phyloP scores from a whole-genome alignment of 2,329 filamentous ascomycete genomes.

The Aspergillus niger region DNA sequence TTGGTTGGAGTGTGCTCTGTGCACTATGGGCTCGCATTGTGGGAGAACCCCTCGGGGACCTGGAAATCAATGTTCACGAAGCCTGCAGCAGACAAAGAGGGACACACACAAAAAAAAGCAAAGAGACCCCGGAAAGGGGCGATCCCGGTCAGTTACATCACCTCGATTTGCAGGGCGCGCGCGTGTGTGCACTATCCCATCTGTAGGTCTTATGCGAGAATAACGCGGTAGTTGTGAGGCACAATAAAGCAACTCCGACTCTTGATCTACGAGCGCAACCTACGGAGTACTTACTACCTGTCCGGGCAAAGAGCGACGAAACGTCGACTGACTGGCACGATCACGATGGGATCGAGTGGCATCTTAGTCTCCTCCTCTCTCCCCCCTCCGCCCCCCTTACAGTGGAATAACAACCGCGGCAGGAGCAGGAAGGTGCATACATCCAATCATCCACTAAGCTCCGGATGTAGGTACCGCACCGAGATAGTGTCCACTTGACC shows the following conservation, averaged over 20 bases:
- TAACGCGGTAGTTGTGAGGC: neutral
- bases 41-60: neutral
- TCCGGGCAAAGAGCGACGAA: conserved; percentile 15
- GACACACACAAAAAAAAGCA: neutral
- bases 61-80: neutral
- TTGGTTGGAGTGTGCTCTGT: neutral
- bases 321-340: conserved; percentile 1
- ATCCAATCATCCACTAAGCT: neutral
- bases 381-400: neutral
- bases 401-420: neutral
- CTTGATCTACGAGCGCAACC: neutral
- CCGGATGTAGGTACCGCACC: conserved; percentile 1
- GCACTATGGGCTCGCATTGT: neutral
- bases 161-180: neutral
- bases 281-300: neutral
- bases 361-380: neutral
- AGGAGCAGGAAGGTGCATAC: neutral
- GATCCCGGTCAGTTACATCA: neutral
- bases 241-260: neutral
- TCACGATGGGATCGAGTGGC: conserved; percentile 3
- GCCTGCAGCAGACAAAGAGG: neutral
- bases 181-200: neutral
- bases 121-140: neutral
- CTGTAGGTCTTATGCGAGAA: neutral
- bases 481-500: neutral